Conservation (phyloP, 345 rosid species). For the Cardamine chenopodiifolia region DNA sequence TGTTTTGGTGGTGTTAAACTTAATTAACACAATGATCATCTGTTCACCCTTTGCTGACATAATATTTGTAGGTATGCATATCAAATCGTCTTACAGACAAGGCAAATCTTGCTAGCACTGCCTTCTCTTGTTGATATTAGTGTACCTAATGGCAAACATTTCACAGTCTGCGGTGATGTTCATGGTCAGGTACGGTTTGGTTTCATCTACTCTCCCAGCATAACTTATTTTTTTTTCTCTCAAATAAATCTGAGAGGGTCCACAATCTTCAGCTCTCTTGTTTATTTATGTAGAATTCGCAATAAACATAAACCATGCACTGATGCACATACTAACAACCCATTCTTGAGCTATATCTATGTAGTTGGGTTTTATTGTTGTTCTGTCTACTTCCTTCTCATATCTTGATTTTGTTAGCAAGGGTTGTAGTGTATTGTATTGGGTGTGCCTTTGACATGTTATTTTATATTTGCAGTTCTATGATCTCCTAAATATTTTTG, state of each 20-base stretch:
- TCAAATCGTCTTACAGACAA: constrained; percentile 84
- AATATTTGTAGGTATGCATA: constrained; percentile 73
- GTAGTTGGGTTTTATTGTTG: background rate
- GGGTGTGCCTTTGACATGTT: constrained; percentile 23
- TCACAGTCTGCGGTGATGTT: constrained; percentile 97
- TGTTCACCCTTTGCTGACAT: constrained; percentile 23
- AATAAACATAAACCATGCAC: background rate
- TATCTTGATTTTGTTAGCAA: constrained; percentile 4
- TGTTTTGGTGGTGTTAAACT: constrained; percentile 19
- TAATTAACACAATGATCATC: constrained; percentile 8
- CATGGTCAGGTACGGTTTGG: constrained; percentile 84
- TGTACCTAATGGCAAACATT: constrained; percentile 70
- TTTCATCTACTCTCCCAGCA: background rate
- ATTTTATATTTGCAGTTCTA: constrained; percentile 70
- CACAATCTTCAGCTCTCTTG: background rate
- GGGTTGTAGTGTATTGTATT: constrained; percentile 5
- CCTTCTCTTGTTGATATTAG: constrained; percentile 86
- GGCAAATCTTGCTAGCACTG: constrained; percentile 70
- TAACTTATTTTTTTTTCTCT: background rate
- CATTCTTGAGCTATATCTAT: background rate
- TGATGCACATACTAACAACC: background rate
- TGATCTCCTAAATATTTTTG: constrained; percentile 88
- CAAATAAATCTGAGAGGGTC: background rate
- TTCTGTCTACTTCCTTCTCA: constrained; percentile 3
- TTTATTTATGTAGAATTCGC: background rate